Conservation (phyloP, 2,329 filamentous ascomycete genomes). For the Penicillium brevicompactum region DNA sequence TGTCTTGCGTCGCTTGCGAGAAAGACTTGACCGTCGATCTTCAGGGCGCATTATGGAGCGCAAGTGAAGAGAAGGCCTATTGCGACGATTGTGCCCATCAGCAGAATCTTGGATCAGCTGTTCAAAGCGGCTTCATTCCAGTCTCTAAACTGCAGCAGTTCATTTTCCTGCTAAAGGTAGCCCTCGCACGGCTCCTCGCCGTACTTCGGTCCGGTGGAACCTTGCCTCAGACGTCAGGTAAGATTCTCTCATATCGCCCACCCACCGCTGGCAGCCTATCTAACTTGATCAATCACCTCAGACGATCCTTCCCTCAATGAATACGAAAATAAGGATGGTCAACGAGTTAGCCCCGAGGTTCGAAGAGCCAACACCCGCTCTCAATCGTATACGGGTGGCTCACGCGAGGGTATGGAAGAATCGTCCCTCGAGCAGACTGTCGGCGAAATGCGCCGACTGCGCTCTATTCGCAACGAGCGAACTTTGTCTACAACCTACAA, state of each 20-base stretch:
- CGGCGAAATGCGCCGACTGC: constrained; percentile 87
- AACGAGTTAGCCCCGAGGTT: constrained; percentile 54
- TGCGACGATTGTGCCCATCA: constrained; percentile 67
- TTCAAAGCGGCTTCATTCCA: constrained; percentile 66
- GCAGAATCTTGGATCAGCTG: constrained; percentile 56
- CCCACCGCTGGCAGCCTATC: constrained; percentile 5
- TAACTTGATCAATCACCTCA: constrained; percentile 29
- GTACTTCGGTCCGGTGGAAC: constrained; percentile 83
- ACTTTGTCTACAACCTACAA: constrained; percentile 91
- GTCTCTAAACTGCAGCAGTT: constrained; percentile 92
- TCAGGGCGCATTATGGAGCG: constrained; percentile 70
- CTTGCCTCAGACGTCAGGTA: constrained; percentile 70
- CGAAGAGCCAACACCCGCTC: constrained; percentile 70
- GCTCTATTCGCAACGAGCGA: constrained; percentile 92
- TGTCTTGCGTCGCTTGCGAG: constrained; percentile 70
- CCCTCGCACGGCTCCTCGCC: constrained; percentile 82
- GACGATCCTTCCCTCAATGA: constrained; percentile 71
- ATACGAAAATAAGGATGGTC: constrained; percentile 68
- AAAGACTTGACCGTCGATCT: constrained; percentile 70
- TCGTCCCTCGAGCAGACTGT: constrained; percentile 92
- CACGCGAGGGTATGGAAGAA: constrained; percentile 61
- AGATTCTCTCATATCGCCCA: constrained; percentile 24
- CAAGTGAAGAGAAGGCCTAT: constrained; percentile 67
- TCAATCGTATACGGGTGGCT: constrained; percentile 69
- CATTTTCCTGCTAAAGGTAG: constrained; percentile 87